Conservation (phyloP, 495 filamentous ascomycete species). For the Clavariopsis aquatica region DNA sequence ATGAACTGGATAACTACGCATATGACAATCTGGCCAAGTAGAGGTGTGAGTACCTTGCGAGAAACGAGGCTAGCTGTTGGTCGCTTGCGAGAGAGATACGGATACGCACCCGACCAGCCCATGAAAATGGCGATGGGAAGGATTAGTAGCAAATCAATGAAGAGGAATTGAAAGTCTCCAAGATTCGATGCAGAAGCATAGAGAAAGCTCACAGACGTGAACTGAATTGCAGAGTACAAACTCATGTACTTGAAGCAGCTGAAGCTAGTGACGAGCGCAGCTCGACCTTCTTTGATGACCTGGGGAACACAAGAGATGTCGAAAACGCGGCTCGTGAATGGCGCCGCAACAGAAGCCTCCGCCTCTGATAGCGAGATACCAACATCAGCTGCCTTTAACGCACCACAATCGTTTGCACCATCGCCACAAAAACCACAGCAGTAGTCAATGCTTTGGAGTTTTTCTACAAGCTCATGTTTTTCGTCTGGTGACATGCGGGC, state of each 20-base stretch:
- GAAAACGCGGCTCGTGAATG: slow-evolving; percentile 93
- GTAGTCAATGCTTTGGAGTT: slow-evolving; percentile 94
- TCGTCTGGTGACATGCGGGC: slow-evolving; percentile 99
- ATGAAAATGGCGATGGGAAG: slow-evolving; percentile 97
- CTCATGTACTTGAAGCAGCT: slow-evolving; percentile 99
- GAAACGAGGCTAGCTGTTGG: slow-evolving; percentile 93
- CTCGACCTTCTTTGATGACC: slow-evolving; percentile 89
- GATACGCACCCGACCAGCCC: slow-evolving; percentile 90
- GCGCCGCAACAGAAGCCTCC: slow-evolving; percentile 95
- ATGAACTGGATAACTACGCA: slow-evolving; percentile 76
- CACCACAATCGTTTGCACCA: slow-evolving; percentile 97
- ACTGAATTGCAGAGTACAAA: slow-evolving; percentile 97
- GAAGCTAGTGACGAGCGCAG: slow-evolving; percentile 94
- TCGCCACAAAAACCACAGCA: slow-evolving; percentile 97
- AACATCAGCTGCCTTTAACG: slow-evolving; percentile 95
- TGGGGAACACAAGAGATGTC: slow-evolving; percentile 96
- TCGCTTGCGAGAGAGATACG: slow-evolving; percentile 74
- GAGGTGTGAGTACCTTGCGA: slow-evolving; percentile 84
- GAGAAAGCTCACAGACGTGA: slow-evolving; percentile 96
- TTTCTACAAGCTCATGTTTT: slow-evolving; percentile 97
- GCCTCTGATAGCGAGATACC: slow-evolving; percentile 98
- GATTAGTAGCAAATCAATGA: slow-evolving; percentile 90
- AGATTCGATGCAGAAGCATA: slow-evolving; percentile 95
- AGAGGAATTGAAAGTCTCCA: slow-evolving; percentile 97
- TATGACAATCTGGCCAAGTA: slow-evolving; percentile 85